Percentiles rank a stretch among this genome's conserved stretches.
Evolutionary conservation across 2,329 filamentous ascomycete species (phyloP).

Genomic region (Pseudogymnoascus sp.): DNA sequence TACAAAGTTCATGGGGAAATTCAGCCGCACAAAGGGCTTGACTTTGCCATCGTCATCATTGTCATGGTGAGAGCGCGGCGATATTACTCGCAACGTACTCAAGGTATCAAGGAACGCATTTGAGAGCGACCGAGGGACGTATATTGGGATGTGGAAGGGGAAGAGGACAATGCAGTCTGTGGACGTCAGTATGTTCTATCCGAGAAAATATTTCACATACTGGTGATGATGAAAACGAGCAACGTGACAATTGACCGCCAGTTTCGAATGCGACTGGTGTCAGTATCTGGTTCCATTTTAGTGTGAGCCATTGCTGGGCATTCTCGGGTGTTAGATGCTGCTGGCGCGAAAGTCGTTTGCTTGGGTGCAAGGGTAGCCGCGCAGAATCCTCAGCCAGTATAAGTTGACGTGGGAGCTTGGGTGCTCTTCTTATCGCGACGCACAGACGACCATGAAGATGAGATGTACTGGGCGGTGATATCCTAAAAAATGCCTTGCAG

Average conservation of each 20-base stretch:
- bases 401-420: not conserved
- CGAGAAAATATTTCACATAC: constrained; percentile 39
- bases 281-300: constrained; percentile 29
- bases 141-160: constrained; percentile 57
- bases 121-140: constrained; percentile 43
- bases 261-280: constrained; percentile 48
- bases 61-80: constrained; percentile 27
- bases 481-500: not conserved
- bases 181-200: not conserved
- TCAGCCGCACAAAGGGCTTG: constrained; percentile 39
- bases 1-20: constrained; percentile 60
- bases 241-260: constrained; percentile 66
- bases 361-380: not conserved
- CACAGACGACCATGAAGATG: not conserved
- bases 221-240: constrained; percentile 59
- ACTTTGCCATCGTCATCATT: constrained; percentile 23
- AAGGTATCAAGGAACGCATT: constrained; percentile 37
- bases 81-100: constrained; percentile 42
- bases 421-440: not conserved
- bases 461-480: not conserved
- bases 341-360: not conserved
- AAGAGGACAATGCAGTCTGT: constrained; percentile 61
- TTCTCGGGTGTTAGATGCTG: not conserved
- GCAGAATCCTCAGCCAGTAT: not conserved
- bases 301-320: not conserved